phyloP scores from a whole-genome alignment of 2,329 filamentous ascomycete species.

The Orbilia ellipsospora region DNA sequence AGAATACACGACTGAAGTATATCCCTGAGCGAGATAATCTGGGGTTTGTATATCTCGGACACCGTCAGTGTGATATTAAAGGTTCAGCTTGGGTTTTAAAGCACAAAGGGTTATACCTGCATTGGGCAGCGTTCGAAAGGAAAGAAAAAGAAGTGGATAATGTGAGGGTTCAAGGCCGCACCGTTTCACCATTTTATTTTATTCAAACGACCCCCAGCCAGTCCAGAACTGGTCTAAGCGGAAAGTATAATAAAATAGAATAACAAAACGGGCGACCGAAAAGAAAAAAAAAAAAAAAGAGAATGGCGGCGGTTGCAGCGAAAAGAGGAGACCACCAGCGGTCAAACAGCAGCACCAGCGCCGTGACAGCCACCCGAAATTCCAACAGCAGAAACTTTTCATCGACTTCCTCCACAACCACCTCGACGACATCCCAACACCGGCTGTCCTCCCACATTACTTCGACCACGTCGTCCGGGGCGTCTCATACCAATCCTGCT shows the following conservation, averaged over 20 bases:
- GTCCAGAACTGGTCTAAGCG: constrained; percentile 28
- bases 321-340: constrained; percentile 45
- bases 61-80: constrained; percentile 52
- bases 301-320: constrained; percentile 51
- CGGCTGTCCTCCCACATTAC: constrained; percentile 20
- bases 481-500: constrained; percentile 9
- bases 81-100: constrained; percentile 8
- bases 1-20: constrained; percentile 5
- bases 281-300: constrained; percentile 36
- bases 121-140: constrained; percentile 7
- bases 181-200: constrained; percentile 26
- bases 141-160: constrained; percentile 38
- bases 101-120: constrained; percentile 39
- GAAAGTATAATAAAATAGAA: constrained; percentile 8
- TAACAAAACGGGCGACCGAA: too few species aligned
- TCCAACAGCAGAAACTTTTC: constrained; percentile 44
- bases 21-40: constrained; percentile 41
- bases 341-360: constrained; percentile 51
- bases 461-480: constrained; percentile 18
- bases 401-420: constrained; percentile 36
- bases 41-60: constrained; percentile 38
- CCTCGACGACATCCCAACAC: constrained; percentile 35
- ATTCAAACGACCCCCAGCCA: constrained; percentile 9
- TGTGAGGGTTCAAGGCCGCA: constrained; percentile 32
- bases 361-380: constrained; percentile 54